Base-by-base conservation (phyloP, 495 filamentous ascomycete genomes). In the Daldinia concentrica region DNA sequence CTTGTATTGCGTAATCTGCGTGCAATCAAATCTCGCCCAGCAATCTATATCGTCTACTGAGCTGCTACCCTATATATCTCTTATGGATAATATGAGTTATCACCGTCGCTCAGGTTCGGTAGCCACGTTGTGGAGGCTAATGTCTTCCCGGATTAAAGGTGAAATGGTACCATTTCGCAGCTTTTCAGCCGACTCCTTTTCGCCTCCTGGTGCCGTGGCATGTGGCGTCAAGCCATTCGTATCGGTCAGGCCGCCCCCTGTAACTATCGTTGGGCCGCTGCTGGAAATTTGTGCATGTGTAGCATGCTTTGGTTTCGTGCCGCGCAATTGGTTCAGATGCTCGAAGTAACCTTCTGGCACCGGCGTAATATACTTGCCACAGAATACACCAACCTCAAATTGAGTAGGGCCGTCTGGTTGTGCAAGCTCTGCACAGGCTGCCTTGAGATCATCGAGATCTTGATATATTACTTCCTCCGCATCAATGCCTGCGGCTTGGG, bases 311-410 rank as follows among this genome's bases (percentile, higher is more conserved):
- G 39, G 55, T 37, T 72, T 72, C 24, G 64, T 65, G 17, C 70
- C 70, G 48, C 70, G 70, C 50, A 68, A 7, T 60, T 72, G 17
- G 79, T 96, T 93, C 5, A 97, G 85, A 74, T 95, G 93, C 57
- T 92, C 87, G 74, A 99, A 96, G 81, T 98, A 98, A 27, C 85
- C 89, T n/a, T 89, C 84, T 1, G 88, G 85, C 4, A 98, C 92
- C 0, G 90, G 90, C 1, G 95, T 99, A 54, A 93, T 83, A 79
- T 98, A 98, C 74, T 87, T 88, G 24, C 96, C 95, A 69, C 92
- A 96, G 85, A 99, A 98, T 15, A 98, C 94, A 67, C 95, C 95
- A n/a, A 97, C 90, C 79, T 98, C 96, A 67, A 98, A 98, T 30
- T 87, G 79, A 34, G 80, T 84, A 34, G 89, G 80, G 37, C 79